Conservation (phyloP, 202 grass and related monocot genomes). For the Setaria viridis region DNA sequence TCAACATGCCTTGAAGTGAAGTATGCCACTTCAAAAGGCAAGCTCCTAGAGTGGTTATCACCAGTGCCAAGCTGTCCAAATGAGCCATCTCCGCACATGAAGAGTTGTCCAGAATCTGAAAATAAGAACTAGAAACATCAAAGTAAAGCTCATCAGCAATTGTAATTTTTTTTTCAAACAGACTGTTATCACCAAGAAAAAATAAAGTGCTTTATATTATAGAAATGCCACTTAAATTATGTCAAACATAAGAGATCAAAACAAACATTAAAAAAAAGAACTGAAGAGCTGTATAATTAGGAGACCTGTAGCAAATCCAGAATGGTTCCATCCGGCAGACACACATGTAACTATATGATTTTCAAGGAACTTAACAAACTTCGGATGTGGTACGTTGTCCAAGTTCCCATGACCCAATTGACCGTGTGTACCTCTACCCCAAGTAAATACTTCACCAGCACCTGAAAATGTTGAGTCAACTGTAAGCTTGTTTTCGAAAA, state of each 20-base stretch:
- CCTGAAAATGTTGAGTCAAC: constrained; percentile 56
- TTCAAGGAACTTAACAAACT: constrained; percentile 68
- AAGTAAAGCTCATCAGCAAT: constrained; percentile 51
- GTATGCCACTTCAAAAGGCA: constrained; percentile 67
- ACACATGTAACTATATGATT: constrained; percentile 62
- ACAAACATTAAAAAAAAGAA: constrained; percentile 29
- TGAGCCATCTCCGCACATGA: constrained; percentile 88
- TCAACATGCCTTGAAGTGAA: constrained; percentile 69
- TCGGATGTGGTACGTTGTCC: constrained; percentile 59
- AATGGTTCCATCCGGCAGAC: constrained; percentile 98
- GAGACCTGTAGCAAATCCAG: constrained; percentile 95
- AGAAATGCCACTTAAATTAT: constrained; percentile 26
- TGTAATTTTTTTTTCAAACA: constrained; percentile 18
- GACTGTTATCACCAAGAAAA: constrained; percentile 17
- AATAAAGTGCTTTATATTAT: constrained; percentile 4
- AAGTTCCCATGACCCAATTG: constrained; percentile 85
- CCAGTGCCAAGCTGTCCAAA: constrained; percentile 96
- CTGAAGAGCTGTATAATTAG: constrained; percentile 28
- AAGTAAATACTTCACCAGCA: constrained; percentile 78
- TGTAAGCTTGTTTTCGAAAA: background rate
- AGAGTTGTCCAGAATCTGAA: constrained; percentile 81
- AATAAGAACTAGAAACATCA: constrained; percentile 59
- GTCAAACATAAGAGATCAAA: constrained; percentile 26
- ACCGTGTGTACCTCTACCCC: constrained; percentile 81
- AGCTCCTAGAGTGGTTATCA: constrained; percentile 68